Conservation (phyloP, 2,329 filamentous ascomycete species). For the Colletotrichum gigasporum region DNA sequence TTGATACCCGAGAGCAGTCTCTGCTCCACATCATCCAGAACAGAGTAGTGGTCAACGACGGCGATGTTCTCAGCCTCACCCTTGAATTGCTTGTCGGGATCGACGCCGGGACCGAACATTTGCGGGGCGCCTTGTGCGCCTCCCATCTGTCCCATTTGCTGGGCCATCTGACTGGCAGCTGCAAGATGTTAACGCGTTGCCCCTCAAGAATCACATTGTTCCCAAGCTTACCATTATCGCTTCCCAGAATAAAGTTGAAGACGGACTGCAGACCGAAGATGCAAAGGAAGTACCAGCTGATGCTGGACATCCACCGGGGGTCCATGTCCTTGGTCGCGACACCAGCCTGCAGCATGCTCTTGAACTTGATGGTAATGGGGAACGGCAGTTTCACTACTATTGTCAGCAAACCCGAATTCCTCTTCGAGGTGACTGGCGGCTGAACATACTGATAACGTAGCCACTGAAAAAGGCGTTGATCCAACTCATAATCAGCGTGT, state of each 20-base stretch:
- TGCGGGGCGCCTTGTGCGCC: conserved; percentile 65
- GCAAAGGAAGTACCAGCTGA: conserved; percentile 99
- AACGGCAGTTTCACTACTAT: conserved; percentile 91
- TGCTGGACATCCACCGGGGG: conserved; percentile 96
- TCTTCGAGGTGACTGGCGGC: not conserved
- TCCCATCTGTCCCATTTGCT: conserved; percentile 87
- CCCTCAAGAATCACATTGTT: not conserved
- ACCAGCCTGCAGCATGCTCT: conserved; percentile 98
- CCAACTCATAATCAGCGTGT: conserved; percentile 99
- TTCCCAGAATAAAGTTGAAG: conserved; percentile 95
- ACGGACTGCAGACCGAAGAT: conserved; percentile 96
- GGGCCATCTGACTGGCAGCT: conserved; percentile 92
- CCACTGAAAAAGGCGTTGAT: conserved; percentile 99
- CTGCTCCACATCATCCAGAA: conserved; percentile 88
- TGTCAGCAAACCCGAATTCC: conserved; percentile 33
- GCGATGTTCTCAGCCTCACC: conserved; percentile 95
- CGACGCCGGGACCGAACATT: conserved; percentile 91
- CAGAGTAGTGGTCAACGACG: conserved; percentile 92
- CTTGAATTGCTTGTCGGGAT: conserved; percentile 94
- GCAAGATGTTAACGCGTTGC: conserved; percentile 39
- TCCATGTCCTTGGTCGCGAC: conserved; percentile 96
- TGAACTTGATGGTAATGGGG: conserved; percentile 97
- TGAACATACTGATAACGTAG: conserved; percentile 85
- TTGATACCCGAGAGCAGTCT: conserved; percentile 73
- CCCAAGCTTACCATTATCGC: conserved; percentile 82